Evolutionary conservation across 768 basidiomycete species (phyloP).

Genomic region (Dioszegia aurantiaca): DNA sequence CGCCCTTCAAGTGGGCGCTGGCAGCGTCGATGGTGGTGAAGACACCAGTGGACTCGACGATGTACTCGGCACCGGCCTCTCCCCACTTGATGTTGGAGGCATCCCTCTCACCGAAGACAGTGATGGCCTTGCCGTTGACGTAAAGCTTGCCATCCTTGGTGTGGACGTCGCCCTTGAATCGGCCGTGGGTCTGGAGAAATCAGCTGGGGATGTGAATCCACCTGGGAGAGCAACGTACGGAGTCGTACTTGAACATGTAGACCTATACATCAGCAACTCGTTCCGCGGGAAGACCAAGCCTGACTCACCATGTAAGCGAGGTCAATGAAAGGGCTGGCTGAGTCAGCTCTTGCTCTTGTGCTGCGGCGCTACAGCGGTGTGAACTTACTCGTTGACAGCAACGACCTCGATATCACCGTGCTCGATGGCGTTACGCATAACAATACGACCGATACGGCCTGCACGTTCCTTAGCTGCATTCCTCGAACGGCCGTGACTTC

Average conservation of each 20-base stretch:
- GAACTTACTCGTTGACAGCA: conserved; percentile 85
- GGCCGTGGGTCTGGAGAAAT: conserved; percentile 50
- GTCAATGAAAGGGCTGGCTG: conserved; percentile 88
- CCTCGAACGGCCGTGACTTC: not conserved
- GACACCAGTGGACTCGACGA: conserved; percentile 97
- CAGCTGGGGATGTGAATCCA: not conserved
- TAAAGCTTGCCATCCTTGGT: conserved; percentile 82
- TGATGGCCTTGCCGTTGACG: conserved; percentile 74
- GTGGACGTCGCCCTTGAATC: conserved; percentile 77
- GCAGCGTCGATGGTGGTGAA: conserved; percentile 97
- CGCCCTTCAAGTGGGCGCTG: conserved; percentile 88
- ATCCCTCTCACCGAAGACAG: conserved; percentile 73
- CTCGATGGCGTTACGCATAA: conserved; percentile 82
- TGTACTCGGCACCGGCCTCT: conserved; percentile 76
- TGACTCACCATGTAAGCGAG: conserved; percentile 84
- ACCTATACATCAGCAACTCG: conserved; percentile 24
- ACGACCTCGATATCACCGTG: conserved; percentile 75
- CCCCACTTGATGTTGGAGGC: conserved; percentile 83
- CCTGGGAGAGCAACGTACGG: conserved; percentile 23
- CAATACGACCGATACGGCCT: conserved; percentile 99
- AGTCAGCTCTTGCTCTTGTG: conserved; percentile 13
- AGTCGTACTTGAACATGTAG: conserved; percentile 52
- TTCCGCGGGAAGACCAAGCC: not conserved
- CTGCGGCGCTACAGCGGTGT: too few relatives aligned
- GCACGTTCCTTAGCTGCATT: conserved; percentile 16